Conservation (phyloP, 1,284 basidiomycete genomes). For the Naganishia albida region DNA sequence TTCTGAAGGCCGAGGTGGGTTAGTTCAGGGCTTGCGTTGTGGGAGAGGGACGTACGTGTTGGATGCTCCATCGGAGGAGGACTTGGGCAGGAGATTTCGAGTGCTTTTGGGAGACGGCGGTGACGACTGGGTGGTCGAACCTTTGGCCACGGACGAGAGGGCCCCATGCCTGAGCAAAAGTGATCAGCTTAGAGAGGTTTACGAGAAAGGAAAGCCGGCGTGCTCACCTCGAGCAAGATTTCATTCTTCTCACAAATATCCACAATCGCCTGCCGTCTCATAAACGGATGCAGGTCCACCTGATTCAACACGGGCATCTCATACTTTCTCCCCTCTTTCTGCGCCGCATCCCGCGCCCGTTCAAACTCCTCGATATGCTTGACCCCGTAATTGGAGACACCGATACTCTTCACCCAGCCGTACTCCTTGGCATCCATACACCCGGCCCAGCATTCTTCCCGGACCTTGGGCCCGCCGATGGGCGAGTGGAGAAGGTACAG, state of each 20-base stretch:
- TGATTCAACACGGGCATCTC: slow-evolving; percentile 54
- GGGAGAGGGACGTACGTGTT: slow-evolving; percentile 47
- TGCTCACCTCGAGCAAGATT: slow-evolving; percentile 57
- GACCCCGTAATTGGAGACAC: slow-evolving; percentile 55
- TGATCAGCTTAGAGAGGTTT: background rate
- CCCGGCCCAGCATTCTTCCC: slow-evolving; percentile 55
- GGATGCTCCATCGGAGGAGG: slow-evolving; percentile 59
- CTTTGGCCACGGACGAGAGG: slow-evolving; percentile 55
- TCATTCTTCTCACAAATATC: slow-evolving; percentile 54
- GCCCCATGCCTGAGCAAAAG: slow-evolving; percentile 52
- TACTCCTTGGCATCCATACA: slow-evolving; percentile 53
- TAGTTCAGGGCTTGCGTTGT: slow-evolving; percentile 34
- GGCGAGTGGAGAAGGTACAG: slow-evolving; percentile 56
- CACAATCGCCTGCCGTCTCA: slow-evolving; percentile 55
- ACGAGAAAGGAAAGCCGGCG: slow-evolving; percentile 21
- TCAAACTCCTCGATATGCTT: slow-evolving; percentile 58
- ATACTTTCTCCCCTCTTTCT: background rate
- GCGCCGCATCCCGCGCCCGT: slow-evolving; percentile 32
- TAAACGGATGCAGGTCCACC: slow-evolving; percentile 55
- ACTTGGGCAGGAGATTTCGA: slow-evolving; percentile 55
- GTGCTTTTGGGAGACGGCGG: slow-evolving; percentile 50
- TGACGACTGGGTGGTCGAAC: slow-evolving; percentile 54
- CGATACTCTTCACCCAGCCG: slow-evolving; percentile 53
- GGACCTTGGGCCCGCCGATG: slow-evolving; percentile 51
- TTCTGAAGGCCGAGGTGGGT: slow-evolving; percentile 43